These are phyloP conservation scores for Cenococcum geophilum DNA, from an alignment of 495 filamentous ascomycete species.

Conservation along the genomic window DNA sequence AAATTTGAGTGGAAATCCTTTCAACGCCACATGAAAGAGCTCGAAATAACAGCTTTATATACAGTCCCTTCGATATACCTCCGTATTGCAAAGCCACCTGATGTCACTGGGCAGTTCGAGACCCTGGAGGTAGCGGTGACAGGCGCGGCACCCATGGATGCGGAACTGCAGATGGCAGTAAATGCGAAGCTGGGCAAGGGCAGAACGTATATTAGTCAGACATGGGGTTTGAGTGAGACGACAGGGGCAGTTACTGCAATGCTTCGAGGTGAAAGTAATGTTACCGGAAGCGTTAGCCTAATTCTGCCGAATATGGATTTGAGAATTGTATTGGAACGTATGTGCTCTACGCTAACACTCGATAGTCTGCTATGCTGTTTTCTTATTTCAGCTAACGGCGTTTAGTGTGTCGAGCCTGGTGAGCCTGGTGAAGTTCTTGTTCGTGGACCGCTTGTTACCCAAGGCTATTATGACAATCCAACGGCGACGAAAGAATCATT, in stretches of 20 bases:
- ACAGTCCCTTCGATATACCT: conserved; percentile 36
- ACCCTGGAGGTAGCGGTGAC: conserved; percentile 26
- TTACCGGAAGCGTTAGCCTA: conserved; percentile 24
- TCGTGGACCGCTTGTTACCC: conserved; percentile 22
- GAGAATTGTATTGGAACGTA: conserved; percentile 18
- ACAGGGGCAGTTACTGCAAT: conserved; percentile 28
- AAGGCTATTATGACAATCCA: conserved; percentile 8
- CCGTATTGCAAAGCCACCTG: conserved; percentile 31
- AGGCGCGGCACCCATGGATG: conserved; percentile 36
- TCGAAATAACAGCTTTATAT: conserved; percentile 31
- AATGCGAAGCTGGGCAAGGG: conserved; percentile 30
- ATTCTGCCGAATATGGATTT: conserved; percentile 29
- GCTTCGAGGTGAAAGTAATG: conserved; percentile 19
- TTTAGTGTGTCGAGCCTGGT: conserved; percentile 15
- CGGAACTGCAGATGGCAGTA: conserved; percentile 27
- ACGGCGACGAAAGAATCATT: not conserved
- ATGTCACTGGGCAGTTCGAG: conserved; percentile 32
- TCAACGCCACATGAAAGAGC: conserved; percentile 28
- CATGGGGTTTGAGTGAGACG: conserved; percentile 35
- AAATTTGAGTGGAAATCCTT: conserved; percentile 32
- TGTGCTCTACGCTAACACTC: not conserved
- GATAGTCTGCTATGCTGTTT: no score
- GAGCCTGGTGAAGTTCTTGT: conserved; percentile 53
- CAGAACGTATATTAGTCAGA: conserved; percentile 31
- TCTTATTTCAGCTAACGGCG: not conserved